Conservation (phyloP, 176 grass and related monocot genomes). For the Oryza glumipatula region DNA sequence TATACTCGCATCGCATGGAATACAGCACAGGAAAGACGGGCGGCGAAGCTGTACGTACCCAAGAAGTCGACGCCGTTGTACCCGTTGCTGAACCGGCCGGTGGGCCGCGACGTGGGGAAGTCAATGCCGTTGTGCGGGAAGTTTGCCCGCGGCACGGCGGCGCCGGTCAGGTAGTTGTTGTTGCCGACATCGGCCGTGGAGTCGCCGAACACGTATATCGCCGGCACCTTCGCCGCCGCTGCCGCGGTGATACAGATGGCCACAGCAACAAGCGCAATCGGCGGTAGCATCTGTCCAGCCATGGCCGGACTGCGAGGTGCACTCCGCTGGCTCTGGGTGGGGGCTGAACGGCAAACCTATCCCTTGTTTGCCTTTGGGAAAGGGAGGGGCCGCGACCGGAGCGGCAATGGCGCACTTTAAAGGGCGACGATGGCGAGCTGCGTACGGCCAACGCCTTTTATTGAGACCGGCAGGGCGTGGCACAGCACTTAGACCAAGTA, state of each 20-base stretch:
- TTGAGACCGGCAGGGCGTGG: slow-evolving; percentile 19
- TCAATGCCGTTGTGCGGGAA: slow-evolving; percentile 72
- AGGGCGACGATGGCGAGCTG: slow-evolving; percentile 28
- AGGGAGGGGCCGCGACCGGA: slow-evolving; percentile 37
- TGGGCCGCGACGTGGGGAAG: slow-evolving; percentile 55
- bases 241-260: neutral
- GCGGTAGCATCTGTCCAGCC: neutral
- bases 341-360: neutral
- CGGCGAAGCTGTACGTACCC: slow-evolving; percentile 35
- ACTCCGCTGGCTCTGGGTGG: neutral
- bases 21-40: neutral
- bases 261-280: neutral
- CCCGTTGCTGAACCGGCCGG: slow-evolving; percentile 65
- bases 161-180: slow-evolving; percentile 60
- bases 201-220: slow-evolving; percentile 66
- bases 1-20: neutral
- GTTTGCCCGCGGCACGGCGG: slow-evolving; percentile 56
- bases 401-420: slow-evolving; percentile 36
- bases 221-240: slow-evolving; percentile 36
- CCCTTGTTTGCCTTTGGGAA: slow-evolving; percentile 48
- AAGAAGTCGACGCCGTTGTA: slow-evolving; percentile 62
- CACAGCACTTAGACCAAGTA: slow-evolving; percentile 20
- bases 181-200: slow-evolving; percentile 68
- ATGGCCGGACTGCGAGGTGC: neutral
- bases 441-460: slow-evolving; percentile 22